Evolutionary conservation across 2,329 filamentous ascomycete genomes (phyloP).

Genomic region (Furcasterigmium sp.): DNA sequence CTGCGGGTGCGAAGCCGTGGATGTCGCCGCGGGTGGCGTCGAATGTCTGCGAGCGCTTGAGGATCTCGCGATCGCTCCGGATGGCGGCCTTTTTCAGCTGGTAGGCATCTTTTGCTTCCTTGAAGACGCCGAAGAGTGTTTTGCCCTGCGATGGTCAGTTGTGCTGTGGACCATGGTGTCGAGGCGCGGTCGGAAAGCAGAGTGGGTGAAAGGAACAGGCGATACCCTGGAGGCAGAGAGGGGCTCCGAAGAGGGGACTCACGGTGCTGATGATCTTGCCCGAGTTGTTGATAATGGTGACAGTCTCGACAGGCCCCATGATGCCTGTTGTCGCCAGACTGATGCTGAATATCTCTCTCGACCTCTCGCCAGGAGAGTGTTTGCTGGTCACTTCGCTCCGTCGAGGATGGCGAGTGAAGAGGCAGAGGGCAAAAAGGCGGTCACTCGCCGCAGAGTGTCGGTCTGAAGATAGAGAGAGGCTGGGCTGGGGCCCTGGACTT

Average conservation of each 20-base stretch:
- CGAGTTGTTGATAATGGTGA: conserved; percentile 85
- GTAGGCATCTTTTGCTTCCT: conserved; percentile 85
- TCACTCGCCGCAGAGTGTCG: neutral
- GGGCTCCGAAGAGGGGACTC: conserved; percentile 28
- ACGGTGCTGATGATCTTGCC: conserved; percentile 88
- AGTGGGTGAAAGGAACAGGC: conserved; percentile 3
- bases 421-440: neutral
- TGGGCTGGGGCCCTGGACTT: neutral
- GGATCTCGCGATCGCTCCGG: conserved; percentile 52
- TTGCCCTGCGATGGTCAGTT: conserved; percentile 72
- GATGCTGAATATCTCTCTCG: no score
- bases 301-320: conserved; percentile 59
- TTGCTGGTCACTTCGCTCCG: neutral
- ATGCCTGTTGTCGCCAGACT: conserved; percentile 22
- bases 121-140: conserved; percentile 84
- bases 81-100: conserved; percentile 81
- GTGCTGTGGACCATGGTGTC: conserved; percentile 7
- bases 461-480: neutral
- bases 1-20: conserved; percentile 12
- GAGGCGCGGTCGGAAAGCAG: conserved; percentile 7
- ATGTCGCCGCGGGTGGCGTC: conserved; percentile 25
- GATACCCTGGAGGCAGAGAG: conserved; percentile 1
- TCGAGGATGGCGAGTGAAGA: neutral
- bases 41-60: conserved; percentile 58
- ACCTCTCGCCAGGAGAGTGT: conserved; percentile 4